Evolutionary conservation across 23 red algal species (phyloP).

Genomic region (Gracilaria domingensis): DNA sequence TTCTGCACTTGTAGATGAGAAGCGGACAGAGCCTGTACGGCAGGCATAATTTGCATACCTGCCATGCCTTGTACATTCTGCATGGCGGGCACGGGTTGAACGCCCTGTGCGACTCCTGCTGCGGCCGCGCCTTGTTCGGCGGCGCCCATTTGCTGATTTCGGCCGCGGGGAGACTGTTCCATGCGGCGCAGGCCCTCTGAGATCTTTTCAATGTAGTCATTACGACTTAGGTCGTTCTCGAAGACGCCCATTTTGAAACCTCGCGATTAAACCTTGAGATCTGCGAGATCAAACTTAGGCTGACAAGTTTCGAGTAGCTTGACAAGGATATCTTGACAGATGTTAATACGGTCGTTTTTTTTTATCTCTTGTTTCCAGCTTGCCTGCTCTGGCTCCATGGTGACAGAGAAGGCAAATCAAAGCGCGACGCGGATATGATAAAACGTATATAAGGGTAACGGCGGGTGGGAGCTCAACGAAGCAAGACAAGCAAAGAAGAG

Average conservation of each 20-base stretch:
- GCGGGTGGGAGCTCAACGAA: too few species aligned
- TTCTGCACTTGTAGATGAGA: neutral
- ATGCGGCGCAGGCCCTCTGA: conserved; percentile 44
- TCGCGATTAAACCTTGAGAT: conserved; percentile 34
- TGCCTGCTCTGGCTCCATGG: neutral
- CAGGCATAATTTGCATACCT: neutral
- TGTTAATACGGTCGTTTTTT: conserved; percentile 56
- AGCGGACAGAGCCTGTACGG: conserved; percentile 14
- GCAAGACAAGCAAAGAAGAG: too few species aligned
- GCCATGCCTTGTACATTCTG: neutral
- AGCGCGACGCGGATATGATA: too few species aligned
- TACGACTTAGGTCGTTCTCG: conserved; percentile 19
- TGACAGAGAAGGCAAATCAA: too few species aligned
- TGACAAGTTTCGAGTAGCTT: conserved; percentile 32
- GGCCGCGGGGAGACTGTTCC: conserved; percentile 7
- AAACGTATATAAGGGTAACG: too few species aligned
- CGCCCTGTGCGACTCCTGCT: conserved; percentile 11
- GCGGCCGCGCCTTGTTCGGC: neutral
- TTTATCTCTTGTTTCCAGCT: conserved; percentile 41
- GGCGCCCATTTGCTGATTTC: neutral
- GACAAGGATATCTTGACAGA: conserved; percentile 71
- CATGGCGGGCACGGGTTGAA: neutral
- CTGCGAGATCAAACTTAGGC: neutral
- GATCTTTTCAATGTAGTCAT: conserved; percentile 66
- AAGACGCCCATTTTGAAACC: conserved; percentile 49